phyloP scores from a whole-genome alignment of 495 filamentous ascomycete genomes.

The Xylona heveae region DNA sequence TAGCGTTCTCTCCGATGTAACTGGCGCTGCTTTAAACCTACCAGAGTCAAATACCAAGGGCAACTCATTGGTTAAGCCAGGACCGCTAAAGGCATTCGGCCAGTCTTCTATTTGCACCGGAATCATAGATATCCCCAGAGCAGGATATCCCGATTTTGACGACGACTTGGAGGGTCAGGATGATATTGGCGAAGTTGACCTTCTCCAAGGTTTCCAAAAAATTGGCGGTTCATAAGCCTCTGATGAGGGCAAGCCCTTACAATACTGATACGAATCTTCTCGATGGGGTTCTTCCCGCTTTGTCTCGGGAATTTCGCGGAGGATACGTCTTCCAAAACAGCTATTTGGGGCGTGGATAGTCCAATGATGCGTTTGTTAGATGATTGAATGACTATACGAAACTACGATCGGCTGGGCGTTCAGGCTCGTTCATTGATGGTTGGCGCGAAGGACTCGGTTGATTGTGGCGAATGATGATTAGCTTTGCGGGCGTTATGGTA shows the following conservation, averaged over 20 bases:
- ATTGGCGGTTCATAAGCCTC: conserved; percentile 33
- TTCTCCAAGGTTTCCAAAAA: conserved; percentile 75
- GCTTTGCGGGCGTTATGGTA: conserved; percentile 1
- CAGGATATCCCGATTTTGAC: conserved; percentile 4
- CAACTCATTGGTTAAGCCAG: too few relatives aligned
- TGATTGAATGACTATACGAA: too few relatives aligned
- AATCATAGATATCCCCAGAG: conserved; percentile 6
- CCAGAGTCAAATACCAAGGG: too few relatives aligned
- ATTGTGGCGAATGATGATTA: background rate
- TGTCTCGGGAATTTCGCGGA: background rate
- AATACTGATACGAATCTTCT: background rate
- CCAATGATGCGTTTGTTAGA: conserved; percentile 1
- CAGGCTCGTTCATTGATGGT: too few relatives aligned
- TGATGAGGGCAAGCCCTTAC: background rate
- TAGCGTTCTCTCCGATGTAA: too few relatives aligned
- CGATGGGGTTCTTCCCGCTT: background rate
- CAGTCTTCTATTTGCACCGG: too few relatives aligned
- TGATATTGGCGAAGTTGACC: conserved; percentile 57
- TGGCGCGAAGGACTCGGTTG: too few relatives aligned
- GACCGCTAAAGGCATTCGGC: too few relatives aligned
- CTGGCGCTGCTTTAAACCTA: too few relatives aligned
- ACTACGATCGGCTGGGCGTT: too few relatives aligned
- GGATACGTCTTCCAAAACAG: background rate
- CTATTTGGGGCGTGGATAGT: background rate
- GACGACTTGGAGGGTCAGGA: conserved; percentile 7